Conservation (phyloP, 805 yeast genomes). For the Hanseniaspora opuntiae region DNA sequence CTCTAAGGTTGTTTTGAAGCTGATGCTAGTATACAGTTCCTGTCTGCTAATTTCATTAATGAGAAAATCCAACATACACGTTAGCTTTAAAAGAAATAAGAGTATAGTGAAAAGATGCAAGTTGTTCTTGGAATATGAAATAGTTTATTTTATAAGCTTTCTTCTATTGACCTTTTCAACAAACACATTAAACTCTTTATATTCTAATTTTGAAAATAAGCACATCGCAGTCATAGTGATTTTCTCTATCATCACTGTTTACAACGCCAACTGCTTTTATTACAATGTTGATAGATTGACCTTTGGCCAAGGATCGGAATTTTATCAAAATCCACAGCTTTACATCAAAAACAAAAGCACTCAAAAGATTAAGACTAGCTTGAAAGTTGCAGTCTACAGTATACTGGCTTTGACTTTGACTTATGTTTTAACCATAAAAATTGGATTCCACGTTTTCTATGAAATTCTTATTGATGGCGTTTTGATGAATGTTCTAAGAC, state of each 20-base stretch:
- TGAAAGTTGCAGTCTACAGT: constrained; percentile 28
- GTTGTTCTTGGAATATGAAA: not conserved
- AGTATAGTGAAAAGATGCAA: not conserved
- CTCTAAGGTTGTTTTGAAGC: not conserved
- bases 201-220: constrained; percentile 3
- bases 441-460: constrained; percentile 16
- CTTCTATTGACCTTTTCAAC: not conserved
- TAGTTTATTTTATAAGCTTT: constrained; percentile 2
- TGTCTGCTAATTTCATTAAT: constrained; percentile 27
- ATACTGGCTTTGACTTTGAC: constrained; percentile 26
- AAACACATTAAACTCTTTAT: not conserved
- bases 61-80: constrained; percentile 31
- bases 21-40: constrained; percentile 18
- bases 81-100: constrained; percentile 18
- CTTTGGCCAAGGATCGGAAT: constrained; percentile 29
- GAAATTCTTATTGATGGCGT: constrained; percentile 1
- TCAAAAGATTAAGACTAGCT: constrained; percentile 14
- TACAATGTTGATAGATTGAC: constrained; percentile 44
- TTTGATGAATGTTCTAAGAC: not conserved
- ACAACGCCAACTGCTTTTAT: constrained; percentile 37
- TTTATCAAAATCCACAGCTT: constrained; percentile 29
- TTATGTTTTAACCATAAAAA: constrained; percentile 26
- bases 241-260: constrained; percentile 31
- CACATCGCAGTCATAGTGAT: not conserved
- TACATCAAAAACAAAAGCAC: constrained; percentile 16